A percentile compares a stretch with the other conserved stretches of the same genome.
phyloP scores from a whole-genome alignment of 805 yeast species.

The Saccharomycopsis javanensis region DNA sequence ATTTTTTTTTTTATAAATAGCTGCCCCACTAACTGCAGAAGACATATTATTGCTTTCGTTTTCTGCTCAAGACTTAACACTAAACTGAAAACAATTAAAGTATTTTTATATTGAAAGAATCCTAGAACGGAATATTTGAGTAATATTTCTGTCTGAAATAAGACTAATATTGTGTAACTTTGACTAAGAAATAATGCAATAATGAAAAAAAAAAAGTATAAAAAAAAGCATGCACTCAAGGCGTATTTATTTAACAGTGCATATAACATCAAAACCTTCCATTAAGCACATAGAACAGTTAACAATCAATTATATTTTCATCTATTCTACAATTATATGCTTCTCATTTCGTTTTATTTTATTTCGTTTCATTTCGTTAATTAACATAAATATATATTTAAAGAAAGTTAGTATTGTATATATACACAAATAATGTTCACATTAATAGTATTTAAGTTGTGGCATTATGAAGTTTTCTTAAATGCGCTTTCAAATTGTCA shows the following conservation, averaged over 20 bases:
- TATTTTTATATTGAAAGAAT: no score
- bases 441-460: neutral
- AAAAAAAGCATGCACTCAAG: no score
- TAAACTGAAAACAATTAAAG: neutral
- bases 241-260: no score
- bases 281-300: no score
- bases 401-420: neutral
- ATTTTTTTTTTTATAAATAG: conserved; percentile 15
- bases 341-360: neutral
- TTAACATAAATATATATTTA: neutral
- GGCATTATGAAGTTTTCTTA: conserved; percentile 31
- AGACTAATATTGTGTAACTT: no score
- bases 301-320: neutral
- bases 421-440: neutral
- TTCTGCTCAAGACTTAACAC: no score
- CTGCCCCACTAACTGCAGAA: conserved; percentile 16
- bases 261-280: no score
- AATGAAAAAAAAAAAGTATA: no score
- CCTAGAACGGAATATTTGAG: no score
- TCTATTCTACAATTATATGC: neutral
- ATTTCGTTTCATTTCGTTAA: neutral
- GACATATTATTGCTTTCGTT: neutral
- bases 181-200: no score
- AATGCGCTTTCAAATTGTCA: conserved; percentile 74
- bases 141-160: no score